Conservation (phyloP, 2,329 filamentous ascomycete species). For the Amauroascus niger region DNA sequence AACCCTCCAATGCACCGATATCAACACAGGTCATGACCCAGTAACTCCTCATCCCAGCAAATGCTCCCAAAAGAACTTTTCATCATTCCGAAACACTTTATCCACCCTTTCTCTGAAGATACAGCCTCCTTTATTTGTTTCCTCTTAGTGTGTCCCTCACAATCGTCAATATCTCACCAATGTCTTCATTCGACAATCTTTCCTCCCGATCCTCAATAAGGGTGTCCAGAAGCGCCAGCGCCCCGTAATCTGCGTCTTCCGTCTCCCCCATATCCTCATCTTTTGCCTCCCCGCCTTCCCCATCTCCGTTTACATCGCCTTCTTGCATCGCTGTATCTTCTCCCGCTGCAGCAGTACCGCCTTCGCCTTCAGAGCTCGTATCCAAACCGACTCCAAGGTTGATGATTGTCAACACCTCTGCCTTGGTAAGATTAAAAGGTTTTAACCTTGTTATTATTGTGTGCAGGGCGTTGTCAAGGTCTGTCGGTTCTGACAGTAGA, state of each 20-base stretch:
- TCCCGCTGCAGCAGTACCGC: constrained; percentile 11
- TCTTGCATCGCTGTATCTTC: constrained; percentile 20
- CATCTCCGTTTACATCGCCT: constrained; percentile 20
- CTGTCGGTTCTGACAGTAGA: constrained; percentile 19
- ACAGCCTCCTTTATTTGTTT: constrained; percentile 11
- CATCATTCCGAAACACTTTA: neutral
- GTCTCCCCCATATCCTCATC: constrained; percentile 14
- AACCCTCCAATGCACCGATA: neutral
- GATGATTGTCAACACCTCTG: constrained; percentile 39
- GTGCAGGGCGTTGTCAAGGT: constrained; percentile 32
- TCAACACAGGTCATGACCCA: neutral
- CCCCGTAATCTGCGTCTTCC: constrained; percentile 28
- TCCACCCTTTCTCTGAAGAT: neutral
- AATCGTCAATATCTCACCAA: constrained; percentile 29
- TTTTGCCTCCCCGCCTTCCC: constrained; percentile 17
- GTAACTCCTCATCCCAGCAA: neutral
- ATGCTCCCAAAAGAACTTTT: neutral
- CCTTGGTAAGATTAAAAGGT: constrained; percentile 38
- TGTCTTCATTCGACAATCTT: constrained; percentile 32
- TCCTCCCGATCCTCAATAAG: constrained; percentile 29
- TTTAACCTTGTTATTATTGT: constrained; percentile 30
- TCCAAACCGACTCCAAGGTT: constrained; percentile 37
- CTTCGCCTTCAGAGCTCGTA: constrained; percentile 13
- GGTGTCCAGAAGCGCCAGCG: constrained; percentile 22
- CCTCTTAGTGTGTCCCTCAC: constrained; percentile 28